Evolutionary conservation across 345 rosid genomes (phyloP).

Genomic region (Gossypium turneri): DNA sequence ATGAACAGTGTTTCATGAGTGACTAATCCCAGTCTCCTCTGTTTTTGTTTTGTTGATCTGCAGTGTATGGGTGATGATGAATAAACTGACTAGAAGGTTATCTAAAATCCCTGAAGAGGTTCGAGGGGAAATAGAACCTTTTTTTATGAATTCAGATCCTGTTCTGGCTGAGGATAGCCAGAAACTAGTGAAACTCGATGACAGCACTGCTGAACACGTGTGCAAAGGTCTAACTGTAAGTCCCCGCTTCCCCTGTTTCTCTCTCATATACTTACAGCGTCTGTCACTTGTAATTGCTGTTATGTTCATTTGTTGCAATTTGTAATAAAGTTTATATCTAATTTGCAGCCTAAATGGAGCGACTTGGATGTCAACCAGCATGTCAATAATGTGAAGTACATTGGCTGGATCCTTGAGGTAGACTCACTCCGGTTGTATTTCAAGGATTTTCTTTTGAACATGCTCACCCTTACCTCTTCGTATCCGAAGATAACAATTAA

Average conservation of each 20-base stretch:
- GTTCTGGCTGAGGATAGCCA: conserved; percentile 75
- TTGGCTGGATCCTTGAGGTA: conserved; percentile 99
- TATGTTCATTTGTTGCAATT: background rate
- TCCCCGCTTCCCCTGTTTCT: background rate
- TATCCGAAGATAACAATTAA: background rate
- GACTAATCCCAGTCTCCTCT: conserved; percentile 5
- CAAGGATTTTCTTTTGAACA: background rate
- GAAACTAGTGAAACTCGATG: conserved; percentile 82
- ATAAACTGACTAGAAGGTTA: conserved; percentile 84
- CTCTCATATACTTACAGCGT: background rate
- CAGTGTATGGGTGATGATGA: conserved; percentile 99
- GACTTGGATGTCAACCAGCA: conserved; percentile 98
- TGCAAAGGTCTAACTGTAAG: conserved; percentile 83
- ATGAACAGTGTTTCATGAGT: background rate
- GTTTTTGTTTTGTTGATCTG: conserved; percentile 22
- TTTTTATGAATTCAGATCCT: conserved; percentile 66
- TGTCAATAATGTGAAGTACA: conserved; percentile 96
- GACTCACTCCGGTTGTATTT: background rate
- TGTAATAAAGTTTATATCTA: background rate
- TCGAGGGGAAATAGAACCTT: conserved; percentile 77
- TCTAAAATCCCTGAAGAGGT: conserved; percentile 94
- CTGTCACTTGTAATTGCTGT: background rate
- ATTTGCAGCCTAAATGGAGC: conserved; percentile 89
- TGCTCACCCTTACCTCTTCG: background rate
- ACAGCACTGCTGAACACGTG: conserved; percentile 62